Conservation (phyloP, 768 basidiomycete species). For the Suillus cothurnatus region DNA sequence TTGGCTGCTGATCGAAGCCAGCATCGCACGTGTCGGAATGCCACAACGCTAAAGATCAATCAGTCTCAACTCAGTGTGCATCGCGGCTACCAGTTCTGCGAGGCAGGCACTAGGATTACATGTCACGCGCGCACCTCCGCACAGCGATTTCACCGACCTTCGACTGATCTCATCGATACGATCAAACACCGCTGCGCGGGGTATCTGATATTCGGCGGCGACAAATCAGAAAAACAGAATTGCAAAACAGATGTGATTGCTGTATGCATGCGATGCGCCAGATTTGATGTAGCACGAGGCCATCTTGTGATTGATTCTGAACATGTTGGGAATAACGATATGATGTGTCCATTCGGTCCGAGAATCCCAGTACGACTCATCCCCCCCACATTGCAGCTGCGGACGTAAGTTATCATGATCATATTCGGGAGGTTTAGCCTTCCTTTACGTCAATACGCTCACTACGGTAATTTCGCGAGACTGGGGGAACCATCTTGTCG, state of each 20-base stretch:
- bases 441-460: background rate
- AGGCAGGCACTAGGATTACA: background rate
- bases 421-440: background rate
- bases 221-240: background rate
- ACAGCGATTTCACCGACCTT: background rate
- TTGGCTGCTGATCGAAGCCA: background rate
- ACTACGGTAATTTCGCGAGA: background rate
- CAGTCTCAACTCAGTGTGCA: background rate
- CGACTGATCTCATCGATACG: background rate
- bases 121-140: background rate
- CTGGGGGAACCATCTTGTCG: background rate
- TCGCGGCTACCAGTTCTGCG: background rate
- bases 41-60: background rate
- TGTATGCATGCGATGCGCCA: background rate
- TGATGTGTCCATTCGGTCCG: background rate
- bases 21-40: background rate
- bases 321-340: background rate
- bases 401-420: background rate
- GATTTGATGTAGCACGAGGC: background rate
- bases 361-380: background rate
- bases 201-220: background rate
- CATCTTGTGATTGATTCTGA: background rate
- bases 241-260: background rate
- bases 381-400: background rate
- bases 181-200: background rate